phyloP scores from a whole-genome alignment of 2,329 filamentous ascomycete genomes.

The Blastomyces parvus region DNA sequence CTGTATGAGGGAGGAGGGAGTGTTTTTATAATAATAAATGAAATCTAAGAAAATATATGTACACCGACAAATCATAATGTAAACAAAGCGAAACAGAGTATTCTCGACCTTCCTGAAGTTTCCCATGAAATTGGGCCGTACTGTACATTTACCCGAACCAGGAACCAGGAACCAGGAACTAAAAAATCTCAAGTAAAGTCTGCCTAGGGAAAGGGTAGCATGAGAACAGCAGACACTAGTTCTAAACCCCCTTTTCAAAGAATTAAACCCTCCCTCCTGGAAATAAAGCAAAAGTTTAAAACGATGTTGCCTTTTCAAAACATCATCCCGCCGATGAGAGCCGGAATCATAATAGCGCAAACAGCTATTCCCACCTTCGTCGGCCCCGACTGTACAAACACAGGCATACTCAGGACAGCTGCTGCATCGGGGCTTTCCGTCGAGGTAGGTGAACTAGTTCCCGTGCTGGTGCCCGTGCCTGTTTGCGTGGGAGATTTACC shows the following conservation, averaged over 20 bases:
- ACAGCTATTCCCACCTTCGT: constrained; percentile 2
- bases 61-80: neutral
- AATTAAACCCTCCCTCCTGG: neutral
- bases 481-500: constrained; percentile 15
- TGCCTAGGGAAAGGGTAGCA: too few species aligned
- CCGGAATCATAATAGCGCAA: neutral
- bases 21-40: too few species aligned
- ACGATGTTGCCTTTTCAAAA: neutral
- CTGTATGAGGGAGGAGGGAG: too few species aligned
- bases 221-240: too few species aligned
- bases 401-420: neutral
- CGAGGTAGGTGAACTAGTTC: neutral
- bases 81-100: neutral
- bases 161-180: too few species aligned
- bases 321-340: constrained; percentile 4
- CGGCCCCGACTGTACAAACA: neutral
- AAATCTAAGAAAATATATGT: too few species aligned
- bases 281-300: neutral
- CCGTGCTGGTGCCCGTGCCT: neutral
- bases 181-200: too few species aligned
- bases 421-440: constrained; percentile 1
- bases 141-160: too few species aligned
- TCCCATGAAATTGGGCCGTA: too few species aligned
- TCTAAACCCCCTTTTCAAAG: neutral
- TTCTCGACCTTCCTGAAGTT: too few species aligned